Percentiles rank a stretch among this genome's conserved stretches.
Evolutionary conservation across 2,329 filamentous ascomycete genomes (phyloP).

Genomic region (Thielaviopsis euricoi): DNA sequence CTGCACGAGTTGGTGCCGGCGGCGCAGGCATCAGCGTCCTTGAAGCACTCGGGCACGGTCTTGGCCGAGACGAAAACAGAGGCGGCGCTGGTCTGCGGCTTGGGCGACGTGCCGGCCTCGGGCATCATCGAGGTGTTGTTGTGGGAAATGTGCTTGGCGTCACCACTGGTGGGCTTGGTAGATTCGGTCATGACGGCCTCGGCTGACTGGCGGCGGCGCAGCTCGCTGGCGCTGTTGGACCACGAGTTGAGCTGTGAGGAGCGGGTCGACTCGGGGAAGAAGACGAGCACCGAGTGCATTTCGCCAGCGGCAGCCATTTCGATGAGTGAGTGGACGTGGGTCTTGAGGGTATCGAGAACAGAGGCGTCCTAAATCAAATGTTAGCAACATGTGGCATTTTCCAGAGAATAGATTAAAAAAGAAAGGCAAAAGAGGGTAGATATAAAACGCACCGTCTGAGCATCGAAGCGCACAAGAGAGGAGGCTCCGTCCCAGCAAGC

Average conservation of each 20-base stretch:
- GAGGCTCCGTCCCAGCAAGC: conserved; percentile 29
- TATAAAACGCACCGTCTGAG: conserved; percentile 25
- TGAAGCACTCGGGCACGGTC: conserved; percentile 57
- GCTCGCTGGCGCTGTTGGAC: conserved; percentile 25
- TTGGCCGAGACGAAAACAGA: conserved; percentile 17
- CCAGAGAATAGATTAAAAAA: neutral
- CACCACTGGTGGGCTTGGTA: conserved; percentile 12
- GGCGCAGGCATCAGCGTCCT: conserved; percentile 49
- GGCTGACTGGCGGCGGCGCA: conserved; percentile 29
- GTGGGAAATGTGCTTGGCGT: conserved; percentile 8
- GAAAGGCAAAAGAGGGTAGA: no score
- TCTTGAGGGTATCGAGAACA: conserved; percentile 26
- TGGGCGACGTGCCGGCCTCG: conserved; percentile 11
- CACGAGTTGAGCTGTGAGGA: conserved; percentile 23
- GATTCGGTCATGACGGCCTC: conserved; percentile 13
- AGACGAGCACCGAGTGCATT: conserved; percentile 39
- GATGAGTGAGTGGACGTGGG: conserved; percentile 28
- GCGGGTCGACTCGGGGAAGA: conserved; percentile 32
- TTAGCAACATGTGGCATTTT: neutral
- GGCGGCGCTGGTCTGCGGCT: conserved; percentile 10
- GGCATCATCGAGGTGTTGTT: neutral
- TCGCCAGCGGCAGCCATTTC: conserved; percentile 30
- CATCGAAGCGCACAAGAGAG: conserved; percentile 27
- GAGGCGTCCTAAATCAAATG: conserved; percentile 21
- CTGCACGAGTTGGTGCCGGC: conserved; percentile 63